These are phyloP conservation scores for Amylocystis lapponica DNA, from an alignment of 768 basidiomycete species.

Conservation along the genomic window DNA sequence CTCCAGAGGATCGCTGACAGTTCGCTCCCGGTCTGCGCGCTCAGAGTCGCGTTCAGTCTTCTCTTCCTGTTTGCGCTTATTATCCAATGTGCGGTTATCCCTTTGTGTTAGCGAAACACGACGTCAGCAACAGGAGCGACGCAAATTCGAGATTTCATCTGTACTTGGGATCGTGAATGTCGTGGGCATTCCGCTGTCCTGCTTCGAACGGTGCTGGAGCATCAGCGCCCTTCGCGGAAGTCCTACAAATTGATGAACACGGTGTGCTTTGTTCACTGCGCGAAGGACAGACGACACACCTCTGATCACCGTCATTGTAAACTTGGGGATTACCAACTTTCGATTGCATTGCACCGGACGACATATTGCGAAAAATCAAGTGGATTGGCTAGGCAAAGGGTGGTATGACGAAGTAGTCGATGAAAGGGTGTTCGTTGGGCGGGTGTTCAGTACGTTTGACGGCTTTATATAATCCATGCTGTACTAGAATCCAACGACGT, in stretches of 20 bases:
- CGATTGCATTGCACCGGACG: slow-evolving; percentile 39
- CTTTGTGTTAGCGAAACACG: slow-evolving; percentile 19
- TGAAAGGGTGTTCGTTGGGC: too few species aligned
- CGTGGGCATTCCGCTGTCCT: slow-evolving; percentile 30
- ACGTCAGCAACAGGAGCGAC: neutral
- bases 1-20: slow-evolving; percentile 39
- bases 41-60: slow-evolving; percentile 28
- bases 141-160: too few species aligned
- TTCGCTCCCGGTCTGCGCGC: slow-evolving; percentile 19
- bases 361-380: too few species aligned
- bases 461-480: too few species aligned
- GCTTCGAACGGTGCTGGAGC: slow-evolving; percentile 24
- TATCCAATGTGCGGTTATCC: slow-evolving; percentile 38
- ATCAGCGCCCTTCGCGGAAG: slow-evolving; percentile 11
- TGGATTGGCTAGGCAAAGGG: too few species aligned
- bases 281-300: slow-evolving; percentile 25
- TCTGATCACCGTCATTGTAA: slow-evolving; percentile 44
- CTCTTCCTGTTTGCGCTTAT: slow-evolving; percentile 24
- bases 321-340: slow-evolving; percentile 44
- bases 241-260: slow-evolving; percentile 1
- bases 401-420: too few species aligned
- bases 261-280: slow-evolving; percentile 5
- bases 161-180: slow-evolving; percentile 39
- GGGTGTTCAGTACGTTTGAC: too few species aligned
- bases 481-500: too few species aligned